A percentile compares a stretch with the other conserved stretches of the same genome.
phyloP scores from a whole-genome alignment of 2,329 filamentous ascomycete species.

The Plenodomus biglobosus region DNA sequence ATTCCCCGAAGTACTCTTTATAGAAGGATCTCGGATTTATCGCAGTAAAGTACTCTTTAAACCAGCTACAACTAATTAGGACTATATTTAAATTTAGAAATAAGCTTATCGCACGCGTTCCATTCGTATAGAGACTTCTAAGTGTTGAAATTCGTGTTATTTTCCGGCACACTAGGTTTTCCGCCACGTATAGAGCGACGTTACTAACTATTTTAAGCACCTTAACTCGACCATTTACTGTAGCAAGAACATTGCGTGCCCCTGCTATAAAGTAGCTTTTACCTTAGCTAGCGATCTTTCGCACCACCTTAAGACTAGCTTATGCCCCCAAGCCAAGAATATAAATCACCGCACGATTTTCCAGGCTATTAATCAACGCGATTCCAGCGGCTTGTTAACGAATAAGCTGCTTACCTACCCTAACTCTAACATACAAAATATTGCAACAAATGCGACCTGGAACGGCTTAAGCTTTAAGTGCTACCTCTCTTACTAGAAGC shows the following conservation, averaged over 20 bases:
- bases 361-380: slow-evolving; percentile 48
- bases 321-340: slow-evolving; percentile 51
- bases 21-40: too few species aligned
- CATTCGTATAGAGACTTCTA: too few species aligned
- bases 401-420: slow-evolving; percentile 49
- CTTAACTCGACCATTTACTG: slow-evolving; percentile 57
- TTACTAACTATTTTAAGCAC: slow-evolving; percentile 45
- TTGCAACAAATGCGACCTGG: slow-evolving; percentile 39
- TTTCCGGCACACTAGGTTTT: too few species aligned
- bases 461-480: slow-evolving; percentile 56
- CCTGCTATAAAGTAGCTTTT: slow-evolving; percentile 55
- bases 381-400: slow-evolving; percentile 54
- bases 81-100: too few species aligned
- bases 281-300: slow-evolving; percentile 57
- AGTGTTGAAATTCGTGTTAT: too few species aligned
- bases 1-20: too few species aligned
- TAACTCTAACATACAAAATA: slow-evolving; percentile 35
- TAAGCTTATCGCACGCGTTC: too few species aligned
- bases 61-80: too few species aligned
- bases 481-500: slow-evolving; percentile 54
- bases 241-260: slow-evolving; percentile 52
- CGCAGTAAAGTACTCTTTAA: too few species aligned
- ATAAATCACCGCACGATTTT: slow-evolving; percentile 56
- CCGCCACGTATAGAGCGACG: too few species aligned
- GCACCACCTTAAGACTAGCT: slow-evolving; percentile 60